phyloP scores from a whole-genome alignment of 208 protist genomes.

The Phytomonas sp. region DNA sequence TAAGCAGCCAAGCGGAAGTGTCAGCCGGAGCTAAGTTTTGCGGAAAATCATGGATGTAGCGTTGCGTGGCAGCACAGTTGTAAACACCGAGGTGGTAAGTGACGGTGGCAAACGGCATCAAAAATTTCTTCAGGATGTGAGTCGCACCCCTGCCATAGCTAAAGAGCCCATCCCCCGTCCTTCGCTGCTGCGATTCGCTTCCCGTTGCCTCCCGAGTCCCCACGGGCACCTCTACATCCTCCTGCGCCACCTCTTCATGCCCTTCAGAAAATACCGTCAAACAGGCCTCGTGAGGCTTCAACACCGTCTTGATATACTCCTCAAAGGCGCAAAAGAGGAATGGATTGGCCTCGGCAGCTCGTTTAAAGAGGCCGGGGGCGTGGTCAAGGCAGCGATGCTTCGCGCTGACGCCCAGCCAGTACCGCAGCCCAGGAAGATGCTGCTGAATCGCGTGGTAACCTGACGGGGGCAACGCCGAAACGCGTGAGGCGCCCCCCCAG shows the following conservation, averaged over 20 bases:
- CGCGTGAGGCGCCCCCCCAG: conserved; percentile 10
- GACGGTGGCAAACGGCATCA: conserved; percentile 23
- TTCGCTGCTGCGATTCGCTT: not conserved
- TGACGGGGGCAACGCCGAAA: conserved; percentile 3
- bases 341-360: conserved; percentile 22
- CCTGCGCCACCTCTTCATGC: conserved; percentile 12
- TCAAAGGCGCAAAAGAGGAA: conserved; percentile 46
- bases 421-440: conserved; percentile 27
- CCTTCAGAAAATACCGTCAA: conserved; percentile 14
- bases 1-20: conserved; percentile 32
- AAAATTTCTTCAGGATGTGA: conserved; percentile 10
- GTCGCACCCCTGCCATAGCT: conserved; percentile 10
- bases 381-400: conserved; percentile 20
- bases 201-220: not conserved
- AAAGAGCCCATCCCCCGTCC: not conserved
- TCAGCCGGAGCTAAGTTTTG: conserved; percentile 11
- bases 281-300: conserved; percentile 11
- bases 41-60: not conserved
- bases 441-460: conserved; percentile 6
- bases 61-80: conserved; percentile 23
- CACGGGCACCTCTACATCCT: conserved; percentile 10
- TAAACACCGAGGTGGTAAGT: conserved; percentile 25
- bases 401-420: conserved; percentile 61
- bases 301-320: conserved; percentile 28
- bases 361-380: conserved; percentile 17